Base-by-base conservation (phyloP, 164 flowering plant genomes). In the Euptelea pleiosperma region DNA sequence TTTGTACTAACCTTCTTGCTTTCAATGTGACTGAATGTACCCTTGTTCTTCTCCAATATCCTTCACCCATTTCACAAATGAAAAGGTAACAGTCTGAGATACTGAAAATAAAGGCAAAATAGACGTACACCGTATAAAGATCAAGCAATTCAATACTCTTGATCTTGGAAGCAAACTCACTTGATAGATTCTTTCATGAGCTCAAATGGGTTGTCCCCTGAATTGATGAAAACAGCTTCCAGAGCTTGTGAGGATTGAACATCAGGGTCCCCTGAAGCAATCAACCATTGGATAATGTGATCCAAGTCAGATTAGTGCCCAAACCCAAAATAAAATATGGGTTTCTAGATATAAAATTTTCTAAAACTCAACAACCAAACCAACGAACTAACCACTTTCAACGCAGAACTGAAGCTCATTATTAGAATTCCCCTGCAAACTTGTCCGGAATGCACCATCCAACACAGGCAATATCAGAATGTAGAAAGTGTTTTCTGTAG, bases 351-450 rank as follows among this genome's bases (percentile, higher is more conserved):
- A 16, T 7, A 31, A n/a, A 52, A 15, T 39, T 24, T n/a, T 24
- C 24, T 10, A 28, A 25, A 28, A 19, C 34, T 48, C 5, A 40
- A 8, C 9, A 19, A 10, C 40, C 22, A 42, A 45, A 15, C 35
- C 4, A 42, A 35, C 21, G 18, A 34, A 69, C 77, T 34, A 15
- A 82, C 91, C 96, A 53, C 89, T 86, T 73, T 86, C 91, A 12
- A 80, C 43, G 62, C 93, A 86, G 53, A 84, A 69, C 30, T 80
- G 73, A 43, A 89, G 87, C 78, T 81, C 89, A 71, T 86, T 75
- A n/a, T 37, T 41, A n/a, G 75, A 29, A 59, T 60, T 79, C 42
- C 93, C 96, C 58, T 84, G 91, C 73, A 89, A 70, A 68, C 74
- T 78, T 37, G 87, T 35, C 31, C 91, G 66, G 50, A 84, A 84